Base-by-base conservation (phyloP, 2,329 filamentous ascomycete species). In the Fonsecaea pugnacius region DNA sequence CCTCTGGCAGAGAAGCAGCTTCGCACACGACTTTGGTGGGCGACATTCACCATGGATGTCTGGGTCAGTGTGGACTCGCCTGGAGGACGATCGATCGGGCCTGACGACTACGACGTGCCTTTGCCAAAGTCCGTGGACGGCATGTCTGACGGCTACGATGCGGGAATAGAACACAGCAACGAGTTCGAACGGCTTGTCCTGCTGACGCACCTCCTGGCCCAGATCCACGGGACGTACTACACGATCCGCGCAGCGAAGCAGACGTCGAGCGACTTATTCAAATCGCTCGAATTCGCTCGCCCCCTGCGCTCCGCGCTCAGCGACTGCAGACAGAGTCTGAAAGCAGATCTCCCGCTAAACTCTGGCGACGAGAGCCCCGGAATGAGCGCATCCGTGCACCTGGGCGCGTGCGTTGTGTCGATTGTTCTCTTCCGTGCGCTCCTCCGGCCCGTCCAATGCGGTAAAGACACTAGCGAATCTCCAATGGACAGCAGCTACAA, bases 21-120 rank as follows among this genome's bases (percentile, higher is more conserved):
- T 30, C 75, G 79, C 3, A 78, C 72, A 63, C 80, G 79, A 66
- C 68, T 83, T 1, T 83, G 80, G 80, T 83, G 80, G 80, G 78
- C 77, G 0, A 75, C 75, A 0, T 80, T 77, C 51, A 68, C 75
- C 3, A 73, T 76, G 1, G 81, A 83, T 60, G 75, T 75, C n/a
- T 83, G 80, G 80, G 78, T 64, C n/a, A 64, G 62, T 35, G 32
- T 64, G 12, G 62, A 64, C n/a, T 60, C 57, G 30, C 62, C 62
- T 3, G 62, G 62, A n/a, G 62, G 62, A 1, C 62, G 57, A 18
- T 60, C 62, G 7, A 60, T 64, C 10, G 10, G 18, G 35, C n/a
- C 43, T 3, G 38, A 60, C 16, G 62, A 64, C 50, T 64, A 64
- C 43, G 62, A 64, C n/a, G 62, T 59, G 24, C 56, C 27, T n/a